Percentiles rank a stretch among this genome's conserved stretches.
phyloP scores from a whole-genome alignment of 495 filamentous ascomycete genomes.

The Podospora conica region DNA sequence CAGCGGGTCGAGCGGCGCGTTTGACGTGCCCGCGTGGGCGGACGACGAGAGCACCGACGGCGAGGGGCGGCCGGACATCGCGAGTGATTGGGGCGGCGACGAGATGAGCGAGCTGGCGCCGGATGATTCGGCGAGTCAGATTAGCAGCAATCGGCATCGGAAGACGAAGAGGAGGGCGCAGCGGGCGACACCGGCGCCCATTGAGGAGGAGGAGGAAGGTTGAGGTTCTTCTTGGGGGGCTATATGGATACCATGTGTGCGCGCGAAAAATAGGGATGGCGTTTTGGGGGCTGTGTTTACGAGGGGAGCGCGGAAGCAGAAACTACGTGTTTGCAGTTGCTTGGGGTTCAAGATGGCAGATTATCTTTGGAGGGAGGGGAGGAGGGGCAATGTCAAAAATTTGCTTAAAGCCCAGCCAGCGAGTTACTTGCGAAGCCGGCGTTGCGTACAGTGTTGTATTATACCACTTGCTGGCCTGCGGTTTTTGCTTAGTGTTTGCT shows the following conservation, averaged over 20 bases:
- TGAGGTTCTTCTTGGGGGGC: background rate
- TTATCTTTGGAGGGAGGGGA: background rate
- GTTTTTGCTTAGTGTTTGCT: background rate
- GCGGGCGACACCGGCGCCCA: slow-evolving; percentile 72
- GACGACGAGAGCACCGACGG: slow-evolving; percentile 41
- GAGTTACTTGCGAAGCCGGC: background rate
- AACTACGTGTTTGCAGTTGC: no score
- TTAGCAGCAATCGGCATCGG: slow-evolving; percentile 65
- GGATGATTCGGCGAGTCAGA: slow-evolving; percentile 78
- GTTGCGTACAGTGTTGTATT: background rate
- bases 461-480: background rate
- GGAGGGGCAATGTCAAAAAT: background rate
- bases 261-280: background rate
- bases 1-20: slow-evolving; percentile 30
- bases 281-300: background rate
- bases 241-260: background rate
- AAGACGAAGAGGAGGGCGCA: slow-evolving; percentile 66
- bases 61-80: slow-evolving; percentile 29
- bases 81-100: slow-evolving; percentile 60
- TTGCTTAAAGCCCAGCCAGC: background rate
- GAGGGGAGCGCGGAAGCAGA: background rate
- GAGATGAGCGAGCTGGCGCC: slow-evolving; percentile 68
- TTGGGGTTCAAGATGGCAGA: background rate
- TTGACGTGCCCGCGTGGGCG: slow-evolving; percentile 41
- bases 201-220: slow-evolving; percentile 63